These are phyloP conservation scores for Triticum urartu DNA, from an alignment of 176 grass and related monocot genomes.

Conservation along the genomic window DNA sequence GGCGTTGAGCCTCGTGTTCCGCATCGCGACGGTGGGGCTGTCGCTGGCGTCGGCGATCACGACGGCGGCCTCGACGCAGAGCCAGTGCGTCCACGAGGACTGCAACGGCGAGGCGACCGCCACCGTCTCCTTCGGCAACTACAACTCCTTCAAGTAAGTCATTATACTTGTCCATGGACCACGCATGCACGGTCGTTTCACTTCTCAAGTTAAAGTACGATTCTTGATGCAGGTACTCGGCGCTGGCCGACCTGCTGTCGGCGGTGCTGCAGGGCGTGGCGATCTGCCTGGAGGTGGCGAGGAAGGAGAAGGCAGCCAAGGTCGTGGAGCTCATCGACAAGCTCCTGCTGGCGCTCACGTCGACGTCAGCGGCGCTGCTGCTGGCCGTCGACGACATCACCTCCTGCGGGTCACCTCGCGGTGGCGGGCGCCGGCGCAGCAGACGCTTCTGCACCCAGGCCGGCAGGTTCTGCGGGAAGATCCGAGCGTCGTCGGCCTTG, in stretches of 20 bases:
- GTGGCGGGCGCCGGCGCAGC: neutral
- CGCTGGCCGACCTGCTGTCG: neutral
- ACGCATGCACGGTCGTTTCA: neutral
- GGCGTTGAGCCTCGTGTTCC: neutral
- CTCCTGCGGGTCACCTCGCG: neutral
- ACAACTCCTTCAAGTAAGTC: conserved; percentile 18
- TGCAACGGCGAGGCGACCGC: no score
- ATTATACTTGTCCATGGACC: neutral
- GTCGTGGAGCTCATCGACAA: conserved; percentile 20
- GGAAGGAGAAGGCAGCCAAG: neutral
- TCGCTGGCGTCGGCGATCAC: conserved; percentile 20
- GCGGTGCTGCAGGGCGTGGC: conserved; percentile 33
- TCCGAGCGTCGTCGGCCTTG: neutral
- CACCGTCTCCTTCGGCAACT: conserved; percentile 11
- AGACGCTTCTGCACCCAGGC: neutral
- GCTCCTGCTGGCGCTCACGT: conserved; percentile 17
- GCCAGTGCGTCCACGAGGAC: neutral
- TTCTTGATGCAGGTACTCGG: neutral
- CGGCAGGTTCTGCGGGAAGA: neutral
- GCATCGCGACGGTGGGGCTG: conserved; percentile 16
- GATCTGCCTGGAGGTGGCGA: conserved; percentile 16
- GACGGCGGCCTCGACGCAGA: conserved; percentile 5
- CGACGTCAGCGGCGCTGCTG: conserved; percentile 5
- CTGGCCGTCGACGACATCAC: conserved; percentile 36
- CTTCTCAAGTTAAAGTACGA: neutral